Evolutionary conservation across 108 stramenopile species (phyloP).

Genomic region (Nannochloropsis salina): DNA sequence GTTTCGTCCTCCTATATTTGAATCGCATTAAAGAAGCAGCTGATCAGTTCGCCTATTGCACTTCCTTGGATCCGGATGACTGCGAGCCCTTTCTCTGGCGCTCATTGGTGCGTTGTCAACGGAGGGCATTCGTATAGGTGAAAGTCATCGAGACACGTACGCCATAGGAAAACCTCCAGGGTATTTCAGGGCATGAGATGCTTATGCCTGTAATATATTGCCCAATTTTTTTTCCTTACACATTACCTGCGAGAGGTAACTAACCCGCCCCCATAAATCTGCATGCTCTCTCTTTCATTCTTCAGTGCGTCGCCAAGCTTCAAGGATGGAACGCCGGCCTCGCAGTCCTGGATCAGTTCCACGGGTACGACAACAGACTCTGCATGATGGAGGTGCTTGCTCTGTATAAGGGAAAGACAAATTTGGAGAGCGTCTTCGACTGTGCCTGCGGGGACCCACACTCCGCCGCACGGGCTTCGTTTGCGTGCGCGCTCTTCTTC

Average conservation of each 20-base stretch:
- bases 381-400: not conserved
- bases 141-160: too few species aligned
- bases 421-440: not conserved
- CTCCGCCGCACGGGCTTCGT: not conserved
- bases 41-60: not conserved
- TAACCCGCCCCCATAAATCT: too few species aligned
- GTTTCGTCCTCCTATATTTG: constrained; percentile 5
- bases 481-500: not conserved
- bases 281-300: not conserved
- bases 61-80: not conserved
- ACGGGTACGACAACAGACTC: not conserved
- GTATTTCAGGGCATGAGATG: too few species aligned
- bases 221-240: too few species aligned
- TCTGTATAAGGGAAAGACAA: not conserved
- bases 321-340: not conserved
- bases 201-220: too few species aligned
- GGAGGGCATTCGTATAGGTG: too few species aligned
- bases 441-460: not conserved
- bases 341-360: not conserved
- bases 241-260: too few species aligned
- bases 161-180: too few species aligned
- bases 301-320: not conserved
- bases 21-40: not conserved
- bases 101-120: not conserved
- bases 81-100: constrained; percentile 13